Percentiles rank a stretch among this genome's conserved stretches.
Conservation (phyloP, 225 moss, liverwort and hornwort species). For the Anthoceros angustus region DNA sequence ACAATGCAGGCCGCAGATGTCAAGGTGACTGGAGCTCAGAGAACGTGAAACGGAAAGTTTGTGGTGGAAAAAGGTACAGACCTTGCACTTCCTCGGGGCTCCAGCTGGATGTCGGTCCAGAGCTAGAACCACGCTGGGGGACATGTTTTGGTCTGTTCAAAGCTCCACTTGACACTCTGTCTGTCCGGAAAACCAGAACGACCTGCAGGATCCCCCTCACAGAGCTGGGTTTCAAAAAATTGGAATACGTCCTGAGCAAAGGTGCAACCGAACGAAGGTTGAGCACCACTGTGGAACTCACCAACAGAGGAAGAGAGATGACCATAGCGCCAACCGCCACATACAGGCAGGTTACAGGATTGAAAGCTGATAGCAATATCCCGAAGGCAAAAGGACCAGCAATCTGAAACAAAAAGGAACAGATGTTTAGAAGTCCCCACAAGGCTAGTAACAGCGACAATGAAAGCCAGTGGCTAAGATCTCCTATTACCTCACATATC, state of each 20-base stretch:
- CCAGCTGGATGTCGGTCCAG: constrained; percentile 19
- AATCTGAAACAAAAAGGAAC: constrained; percentile 24
- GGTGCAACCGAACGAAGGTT: too few relatives aligned
- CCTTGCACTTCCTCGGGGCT: constrained; percentile 8
- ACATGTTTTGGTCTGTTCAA: constrained; percentile 42
- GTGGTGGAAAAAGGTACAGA: neutral
- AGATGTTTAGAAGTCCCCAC: neutral
- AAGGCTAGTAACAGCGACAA: neutral
- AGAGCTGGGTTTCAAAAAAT: too few relatives aligned
- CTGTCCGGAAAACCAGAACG: constrained; percentile 29
- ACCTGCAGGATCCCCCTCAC: constrained; percentile 18
- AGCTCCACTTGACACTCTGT: constrained; percentile 37
- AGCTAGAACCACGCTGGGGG: constrained; percentile 14
- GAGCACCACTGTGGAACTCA: constrained; percentile 6
- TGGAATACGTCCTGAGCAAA: too few relatives aligned
- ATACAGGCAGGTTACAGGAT: constrained; percentile 46
- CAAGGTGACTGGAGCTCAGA: neutral
- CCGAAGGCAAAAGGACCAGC: constrained; percentile 64
- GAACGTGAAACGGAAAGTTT: neutral
- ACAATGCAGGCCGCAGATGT: neutral
- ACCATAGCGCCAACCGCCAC: constrained; percentile 51
- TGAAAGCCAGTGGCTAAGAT: neutral
- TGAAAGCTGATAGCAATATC: constrained; percentile 47
- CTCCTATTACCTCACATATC: constrained; percentile 48
- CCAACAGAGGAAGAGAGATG: constrained; percentile 51